A percentile compares a stretch with the other conserved stretches of the same genome.
Evolutionary conservation across 345 rosid species (phyloP).

Genomic region (Melaleuca quinquenervia): DNA sequence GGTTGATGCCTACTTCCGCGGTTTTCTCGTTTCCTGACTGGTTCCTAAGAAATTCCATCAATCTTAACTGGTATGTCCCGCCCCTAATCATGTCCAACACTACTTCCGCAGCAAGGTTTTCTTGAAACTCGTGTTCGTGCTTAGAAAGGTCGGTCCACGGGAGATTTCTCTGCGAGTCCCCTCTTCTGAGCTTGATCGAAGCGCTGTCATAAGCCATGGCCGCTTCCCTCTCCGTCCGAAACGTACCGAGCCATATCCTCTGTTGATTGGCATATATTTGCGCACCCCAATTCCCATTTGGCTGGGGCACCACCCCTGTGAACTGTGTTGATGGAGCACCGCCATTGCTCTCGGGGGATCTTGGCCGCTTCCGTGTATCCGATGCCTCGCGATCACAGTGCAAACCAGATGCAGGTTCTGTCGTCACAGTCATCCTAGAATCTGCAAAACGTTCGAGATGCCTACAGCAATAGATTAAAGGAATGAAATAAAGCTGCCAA

Average conservation of each 20-base stretch:
- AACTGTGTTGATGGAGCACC: not conserved
- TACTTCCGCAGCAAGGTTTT: slow-evolving; percentile 19
- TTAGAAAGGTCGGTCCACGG: slow-evolving; percentile 10
- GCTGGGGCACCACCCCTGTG: slow-evolving; percentile 50
- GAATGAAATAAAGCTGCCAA: not conserved
- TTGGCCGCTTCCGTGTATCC: not conserved
- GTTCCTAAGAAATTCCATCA: slow-evolving; percentile 19
- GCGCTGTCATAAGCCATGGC: slow-evolving; percentile 68
- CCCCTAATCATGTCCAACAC: slow-evolving; percentile 48
- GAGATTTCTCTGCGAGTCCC: slow-evolving; percentile 31
- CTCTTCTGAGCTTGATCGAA: slow-evolving; percentile 35
- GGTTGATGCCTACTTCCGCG: not conserved
- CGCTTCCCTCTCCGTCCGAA: slow-evolving; percentile 41
- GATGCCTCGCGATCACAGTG: not conserved
- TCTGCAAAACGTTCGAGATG: not conserved
- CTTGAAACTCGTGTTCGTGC: slow-evolving; percentile 34
- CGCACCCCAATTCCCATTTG: slow-evolving; percentile 60
- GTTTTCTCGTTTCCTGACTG: not conserved
- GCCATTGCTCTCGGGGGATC: not conserved
- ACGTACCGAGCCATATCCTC: slow-evolving; percentile 64
- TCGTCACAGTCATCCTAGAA: not conserved
- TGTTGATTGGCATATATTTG: slow-evolving; percentile 44
- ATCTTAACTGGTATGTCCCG: slow-evolving; percentile 47
- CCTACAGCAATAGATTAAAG: not conserved
- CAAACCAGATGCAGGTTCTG: not conserved